Base-by-base conservation (phyloP, 495 filamentous ascomycete genomes). In the Sordaria brevicollis region DNA sequence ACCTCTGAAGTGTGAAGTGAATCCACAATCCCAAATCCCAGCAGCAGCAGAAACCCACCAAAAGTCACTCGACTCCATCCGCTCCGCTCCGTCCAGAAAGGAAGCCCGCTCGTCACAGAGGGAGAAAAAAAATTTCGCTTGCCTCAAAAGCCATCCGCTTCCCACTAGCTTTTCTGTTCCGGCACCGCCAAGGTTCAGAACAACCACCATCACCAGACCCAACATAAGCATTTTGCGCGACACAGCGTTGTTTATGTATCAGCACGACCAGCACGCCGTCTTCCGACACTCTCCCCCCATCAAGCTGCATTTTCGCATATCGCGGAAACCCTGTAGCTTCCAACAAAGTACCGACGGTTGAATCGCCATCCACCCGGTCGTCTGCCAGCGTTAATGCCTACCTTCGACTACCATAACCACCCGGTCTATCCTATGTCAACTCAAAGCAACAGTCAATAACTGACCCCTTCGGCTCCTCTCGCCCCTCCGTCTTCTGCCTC, bases 251-350 rank as follows among this genome's bases (percentile, higher is more conserved):
- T 85, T 85, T 85, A 85, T 85, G 83, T 85, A 85, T 85, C 83
- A 85, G 83, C 82, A 85, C 83, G 82, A 83, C 75, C 76, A 83
- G 77, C 72, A 77, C 82, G 76, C 81, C 82, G 83, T 84, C 81
- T 83, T 79, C 81, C 82, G 89, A 89, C 87, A 92, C 89, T 89
- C 90, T 81, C 90, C 92, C 87, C 91, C 92, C 85, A 87, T 91
- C 86, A 90, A 91, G 92, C 92, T 93, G 92, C 92, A 93, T 88
- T 93, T 96, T 91, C 92, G 92, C 88, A 90, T 88, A 89, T 86
- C 88, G 88, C 86, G 90, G 85, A 94, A 90, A 90, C 91, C 89
- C 87, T 90, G 92, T 90, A 91, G 91, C 85, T 88, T 86, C 78
- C 86, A 91, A 81, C 88, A 91, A 76, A 89, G 87, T 81, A 91